Conservation (phyloP, 176 grass and related monocot genomes). For the Canna indica region DNA sequence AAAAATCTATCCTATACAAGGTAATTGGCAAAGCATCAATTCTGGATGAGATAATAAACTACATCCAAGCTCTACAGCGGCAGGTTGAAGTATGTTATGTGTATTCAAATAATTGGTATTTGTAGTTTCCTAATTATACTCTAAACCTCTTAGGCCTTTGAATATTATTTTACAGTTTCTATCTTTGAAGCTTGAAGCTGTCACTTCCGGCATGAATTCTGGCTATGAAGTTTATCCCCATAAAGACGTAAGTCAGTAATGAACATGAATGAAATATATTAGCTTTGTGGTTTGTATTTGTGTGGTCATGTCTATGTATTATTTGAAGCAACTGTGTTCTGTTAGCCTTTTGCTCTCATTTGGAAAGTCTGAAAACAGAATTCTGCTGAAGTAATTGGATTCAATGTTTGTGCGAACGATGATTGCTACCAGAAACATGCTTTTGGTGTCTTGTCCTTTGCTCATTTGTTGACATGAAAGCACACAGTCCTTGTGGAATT, state of each 20-base stretch:
- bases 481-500: background rate
- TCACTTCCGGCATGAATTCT: slow-evolving; percentile 45
- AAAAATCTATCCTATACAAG: slow-evolving; percentile 30
- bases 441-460: too few species aligned
- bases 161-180: slow-evolving; percentile 59
- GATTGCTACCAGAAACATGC: too few species aligned
- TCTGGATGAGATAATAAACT: slow-evolving; percentile 95
- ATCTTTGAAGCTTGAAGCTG: slow-evolving; percentile 94
- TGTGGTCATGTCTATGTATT: background rate
- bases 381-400: background rate
- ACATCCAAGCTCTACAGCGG: slow-evolving; percentile 79
- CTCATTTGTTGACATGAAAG: background rate
- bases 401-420: background rate
- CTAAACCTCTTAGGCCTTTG: background rate
- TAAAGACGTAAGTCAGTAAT: slow-evolving; percentile 72
- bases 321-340: background rate
- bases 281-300: background rate
- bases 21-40: slow-evolving; percentile 95
- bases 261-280: background rate
- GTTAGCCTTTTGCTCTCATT: background rate
- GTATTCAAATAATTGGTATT: background rate
- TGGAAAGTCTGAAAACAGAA: background rate
- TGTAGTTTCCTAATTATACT: background rate
- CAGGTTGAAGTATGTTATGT: slow-evolving; percentile 74
- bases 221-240: slow-evolving; percentile 54